phyloP scores from a whole-genome alignment of 2,329 filamentous ascomycete genomes.

The Fusarium temperatum region DNA sequence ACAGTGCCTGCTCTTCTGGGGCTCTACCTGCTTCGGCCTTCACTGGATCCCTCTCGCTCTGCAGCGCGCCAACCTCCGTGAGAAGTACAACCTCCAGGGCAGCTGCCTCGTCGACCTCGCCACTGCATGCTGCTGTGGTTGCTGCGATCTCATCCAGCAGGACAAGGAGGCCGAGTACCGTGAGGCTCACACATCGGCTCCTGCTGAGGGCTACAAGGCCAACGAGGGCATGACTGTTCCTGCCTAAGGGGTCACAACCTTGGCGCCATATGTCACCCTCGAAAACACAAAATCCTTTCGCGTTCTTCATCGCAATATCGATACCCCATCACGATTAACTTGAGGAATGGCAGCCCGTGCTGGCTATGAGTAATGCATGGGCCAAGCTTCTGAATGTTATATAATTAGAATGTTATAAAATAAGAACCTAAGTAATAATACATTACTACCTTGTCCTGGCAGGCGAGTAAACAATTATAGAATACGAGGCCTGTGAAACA shows the following conservation, averaged over 20 bases:
- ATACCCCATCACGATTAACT: slow-evolving; percentile 28
- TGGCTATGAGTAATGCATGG: not conserved
- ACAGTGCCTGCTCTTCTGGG: slow-evolving; percentile 56
- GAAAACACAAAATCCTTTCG: not conserved
- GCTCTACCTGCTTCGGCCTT: slow-evolving; percentile 51
- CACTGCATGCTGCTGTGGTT: slow-evolving; percentile 55
- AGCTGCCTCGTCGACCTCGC: slow-evolving; percentile 54
- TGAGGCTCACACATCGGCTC: slow-evolving; percentile 37
- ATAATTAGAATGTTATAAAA: not conserved
- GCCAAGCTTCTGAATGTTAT: not conserved
- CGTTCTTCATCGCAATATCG: slow-evolving; percentile 16
- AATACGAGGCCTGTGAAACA: no score
- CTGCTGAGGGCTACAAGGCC: slow-evolving; percentile 33
- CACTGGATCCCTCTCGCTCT: slow-evolving; percentile 55
- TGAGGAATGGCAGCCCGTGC: not conserved
- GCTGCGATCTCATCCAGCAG: slow-evolving; percentile 56
- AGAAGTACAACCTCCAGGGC: slow-evolving; percentile 57
- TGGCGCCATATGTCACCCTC: no score
- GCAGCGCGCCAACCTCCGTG: slow-evolving; percentile 56
- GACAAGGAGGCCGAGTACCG: slow-evolving; percentile 57
- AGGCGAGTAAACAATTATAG: no score
- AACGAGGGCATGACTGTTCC: slow-evolving; percentile 36
- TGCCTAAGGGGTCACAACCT: not conserved
- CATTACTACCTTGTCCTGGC: no score
- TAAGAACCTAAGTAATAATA: no score